Evolutionary conservation across 805 yeast genomes (phyloP), one percentile per base, ranked within the genome.

Genomic region (Saccharomyces cerevisiae): DNA sequence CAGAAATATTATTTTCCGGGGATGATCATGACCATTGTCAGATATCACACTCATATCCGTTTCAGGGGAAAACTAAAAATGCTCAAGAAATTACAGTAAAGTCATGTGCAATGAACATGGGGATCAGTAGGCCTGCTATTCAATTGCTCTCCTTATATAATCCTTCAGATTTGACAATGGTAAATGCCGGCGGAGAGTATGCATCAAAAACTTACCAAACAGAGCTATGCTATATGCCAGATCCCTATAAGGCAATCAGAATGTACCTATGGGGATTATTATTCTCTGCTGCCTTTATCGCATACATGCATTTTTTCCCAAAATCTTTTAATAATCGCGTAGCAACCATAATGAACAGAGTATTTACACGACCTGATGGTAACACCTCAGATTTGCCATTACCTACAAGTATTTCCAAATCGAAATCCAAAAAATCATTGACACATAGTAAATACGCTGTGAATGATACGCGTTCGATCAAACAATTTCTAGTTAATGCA

Each of bases 21-120:
- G 99, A 94, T 68, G 99, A 94, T 68, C 99, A 94, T 72, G 99
- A 94, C 68, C 90, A 89, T 61, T 94, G 99, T 68, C 89, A 87
- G 59, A 78, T 85, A 30, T 71, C 72, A 22, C 97, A 92, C 66
- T 43, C 59, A 10, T 65, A 72, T 55, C 50, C 53, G 1, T 53
- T 47, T 6, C 55, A 61, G 47, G 66, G 65, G 13, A 68, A 65
- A 1, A 54, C 58, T 0, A 57, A 59, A 41, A 61, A 58, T 2
- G 76, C 81, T 2, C 84, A 84, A 51, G 99, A 94, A 67, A 82
- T 86, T 58, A 89, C 97, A 0, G 90, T 91, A 29, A 94, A 94
- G 69, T 82, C 96, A 3, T 82, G 86, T 51, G 85, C 97, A 13
- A 87, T 94, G 96, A 91, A 96, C 24, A 87, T 89, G 83, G 98